phyloP scores from a whole-genome alignment of 2,329 filamentous ascomycete species.

The Penicillium brasilianum region DNA sequence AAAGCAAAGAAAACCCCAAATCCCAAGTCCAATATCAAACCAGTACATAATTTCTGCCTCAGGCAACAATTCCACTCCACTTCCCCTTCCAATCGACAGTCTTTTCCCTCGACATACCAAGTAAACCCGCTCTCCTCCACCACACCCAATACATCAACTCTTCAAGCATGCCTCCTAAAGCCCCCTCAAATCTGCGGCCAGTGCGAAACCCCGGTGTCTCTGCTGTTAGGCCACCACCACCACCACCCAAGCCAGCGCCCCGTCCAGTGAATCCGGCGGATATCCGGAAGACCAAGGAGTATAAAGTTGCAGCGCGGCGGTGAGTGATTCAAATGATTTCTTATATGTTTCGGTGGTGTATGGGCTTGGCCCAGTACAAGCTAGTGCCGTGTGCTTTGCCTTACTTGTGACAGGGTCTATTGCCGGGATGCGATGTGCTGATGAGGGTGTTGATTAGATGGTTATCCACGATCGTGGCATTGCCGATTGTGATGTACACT shows the following conservation, averaged over 20 bases:
- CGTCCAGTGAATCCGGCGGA: constrained; percentile 31
- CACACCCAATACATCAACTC: not conserved
- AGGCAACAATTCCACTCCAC: constrained; percentile 7
- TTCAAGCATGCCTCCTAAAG: not conserved
- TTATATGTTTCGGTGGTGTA: not conserved
- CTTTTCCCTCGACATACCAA: not conserved
- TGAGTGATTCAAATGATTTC: constrained; percentile 24
- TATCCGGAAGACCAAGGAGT: constrained; percentile 49
- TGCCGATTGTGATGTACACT: constrained; percentile 41
- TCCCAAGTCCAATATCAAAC: not conserved
- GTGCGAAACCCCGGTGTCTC: constrained; percentile 1
- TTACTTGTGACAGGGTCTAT: not conserved
- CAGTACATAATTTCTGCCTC: not conserved
- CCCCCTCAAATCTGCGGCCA: not conserved
- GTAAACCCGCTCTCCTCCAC: not conserved
- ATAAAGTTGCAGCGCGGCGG: constrained; percentile 46
- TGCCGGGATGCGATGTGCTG: too few species aligned
- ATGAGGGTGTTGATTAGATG: constrained; percentile 31
- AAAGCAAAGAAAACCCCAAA: not conserved
- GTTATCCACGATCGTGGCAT: constrained; percentile 39
- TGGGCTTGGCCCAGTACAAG: not conserved
- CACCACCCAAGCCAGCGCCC: constrained; percentile 15
- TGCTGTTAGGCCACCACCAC: not conserved
- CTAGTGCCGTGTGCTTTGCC: not conserved
- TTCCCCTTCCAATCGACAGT: not conserved